Evolutionary conservation across 192 early-diverging fungal genomes (phyloP), one percentile per base, ranked within the genome.

Genomic region (Lunasporangiospora selenospora): DNA sequence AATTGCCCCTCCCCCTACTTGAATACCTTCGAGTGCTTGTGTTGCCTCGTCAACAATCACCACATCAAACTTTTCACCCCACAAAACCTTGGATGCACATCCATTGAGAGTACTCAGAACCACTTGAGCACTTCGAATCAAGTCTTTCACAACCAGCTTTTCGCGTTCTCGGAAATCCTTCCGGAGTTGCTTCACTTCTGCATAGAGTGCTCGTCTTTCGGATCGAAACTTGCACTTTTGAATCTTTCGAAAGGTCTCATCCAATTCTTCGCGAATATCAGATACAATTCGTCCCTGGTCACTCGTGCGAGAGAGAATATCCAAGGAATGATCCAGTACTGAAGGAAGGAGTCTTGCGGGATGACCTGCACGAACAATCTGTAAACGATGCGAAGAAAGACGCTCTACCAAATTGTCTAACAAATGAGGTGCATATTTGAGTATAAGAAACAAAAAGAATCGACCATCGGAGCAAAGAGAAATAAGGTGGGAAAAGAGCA

Each of bases 41-140:
- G 89, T 89, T 0, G 91, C 92, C 69, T 98, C 95, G 55, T 98
- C 95, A 46, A 98, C 92, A 21, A 98, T 75, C 0, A 94, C 89
- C 0, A 88, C 85, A 65, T 96, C 94, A 73, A 95, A 98, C 32
- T 83, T 62, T 27, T 87, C 62, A 9, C 79, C 76, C 41, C 75
- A 53, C 21, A 93, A 64, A 15, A 57, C 82, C 16, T 77, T 59
- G 16, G 76, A 73, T 13, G 61, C 85, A 67, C 67, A 80, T n/a
- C 93, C 94, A 55, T 88, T 90, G 44, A 98, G 58, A 0, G 95
- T 98, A 11, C 87, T 65, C 41, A 95, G 64, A 16, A 95, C 88
- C 2, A 95, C 91, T 16, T 83, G 75, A 3, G 90, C 79, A 15
- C 69, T 77, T 19, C 64, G 62, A 6, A 95, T 70, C 0, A 90